A percentile compares a stretch with the other conserved stretches of the same genome.
Conservation (phyloP, 1,139 yeast species). For the Nakaseomyces nivariensis region DNA sequence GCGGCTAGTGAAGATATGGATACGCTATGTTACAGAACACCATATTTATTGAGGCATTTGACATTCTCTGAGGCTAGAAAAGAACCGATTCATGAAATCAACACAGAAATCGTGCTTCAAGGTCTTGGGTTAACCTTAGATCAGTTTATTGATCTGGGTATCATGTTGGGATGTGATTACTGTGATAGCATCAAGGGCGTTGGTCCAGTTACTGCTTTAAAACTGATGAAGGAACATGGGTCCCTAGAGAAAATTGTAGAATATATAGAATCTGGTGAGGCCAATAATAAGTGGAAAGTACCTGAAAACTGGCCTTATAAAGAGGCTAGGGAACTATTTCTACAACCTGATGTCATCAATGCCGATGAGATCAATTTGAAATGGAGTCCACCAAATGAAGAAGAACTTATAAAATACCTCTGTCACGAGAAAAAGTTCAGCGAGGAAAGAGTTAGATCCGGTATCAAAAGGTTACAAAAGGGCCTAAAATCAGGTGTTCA, state of each 20-base stretch:
- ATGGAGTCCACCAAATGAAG: slow-evolving; percentile 42
- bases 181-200: slow-evolving; percentile 92
- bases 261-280: slow-evolving; percentile 49
- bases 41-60: slow-evolving; percentile 71
- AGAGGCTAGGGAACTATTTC: slow-evolving; percentile 76
- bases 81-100: slow-evolving; percentile 82
- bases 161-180: slow-evolving; percentile 90
- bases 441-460: slow-evolving; percentile 82
- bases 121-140: slow-evolving; percentile 63
- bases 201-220: slow-evolving; percentile 90
- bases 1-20: slow-evolving; percentile 99
- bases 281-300: slow-evolving; percentile 47
- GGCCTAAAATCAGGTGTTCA: slow-evolving; percentile 81
- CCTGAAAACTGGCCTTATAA: slow-evolving; percentile 94
- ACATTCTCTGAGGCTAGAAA: slow-evolving; percentile 92
- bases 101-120: slow-evolving; percentile 56
- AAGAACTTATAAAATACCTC: slow-evolving; percentile 31
- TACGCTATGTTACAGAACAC: slow-evolving; percentile 85
- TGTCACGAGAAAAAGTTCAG: slow-evolving; percentile 56
- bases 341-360: slow-evolving; percentile 65
- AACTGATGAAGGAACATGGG: slow-evolving; percentile 77
- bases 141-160: slow-evolving; percentile 84
- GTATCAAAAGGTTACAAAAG: slow-evolving; percentile 76
- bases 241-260: slow-evolving; percentile 69
- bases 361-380: slow-evolving; percentile 56